These are phyloP conservation scores for Apophysomyces sp. DNA, from an alignment of 371 early-diverging fungal species.

Conservation along the genomic window DNA sequence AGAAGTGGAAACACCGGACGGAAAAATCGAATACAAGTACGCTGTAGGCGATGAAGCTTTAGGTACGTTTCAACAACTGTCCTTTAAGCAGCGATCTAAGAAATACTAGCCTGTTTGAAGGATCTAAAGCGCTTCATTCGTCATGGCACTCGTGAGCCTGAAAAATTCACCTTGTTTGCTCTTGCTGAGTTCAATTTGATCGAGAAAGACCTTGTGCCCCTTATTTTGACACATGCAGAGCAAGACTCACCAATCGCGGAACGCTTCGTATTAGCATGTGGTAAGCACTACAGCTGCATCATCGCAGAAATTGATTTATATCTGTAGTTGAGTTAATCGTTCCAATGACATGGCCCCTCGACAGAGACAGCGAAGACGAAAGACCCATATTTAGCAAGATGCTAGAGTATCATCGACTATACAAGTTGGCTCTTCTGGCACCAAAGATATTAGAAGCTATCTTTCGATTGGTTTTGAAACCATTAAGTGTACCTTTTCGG, in stretches of 20 bases:
- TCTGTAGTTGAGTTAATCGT: constrained; percentile 71
- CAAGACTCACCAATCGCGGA: constrained; percentile 29
- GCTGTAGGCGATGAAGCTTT: constrained; percentile 80
- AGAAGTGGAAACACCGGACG: constrained; percentile 40
- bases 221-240: constrained; percentile 60
- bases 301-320: background rate
- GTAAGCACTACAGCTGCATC: constrained; percentile 28
- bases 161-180: constrained; percentile 60
- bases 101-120: constrained; percentile 56
- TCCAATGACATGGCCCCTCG: constrained; percentile 70
- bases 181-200: constrained; percentile 75
- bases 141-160: constrained; percentile 61
- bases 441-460: constrained; percentile 53
- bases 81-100: constrained; percentile 50
- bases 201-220: constrained; percentile 77
- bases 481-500: constrained; percentile 53
- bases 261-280: constrained; percentile 58
- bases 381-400: constrained; percentile 35
- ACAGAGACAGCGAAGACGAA: constrained; percentile 48
- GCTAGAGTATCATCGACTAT: constrained; percentile 54
- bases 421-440: constrained; percentile 69
- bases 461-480: constrained; percentile 43
- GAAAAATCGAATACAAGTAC: constrained; percentile 53
- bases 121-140: constrained; percentile 74
- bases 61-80: constrained; percentile 35